Evolutionary conservation across 192 early-diverging fungal species (phyloP).

Genomic region (Backusella parvicylindrica): DNA sequence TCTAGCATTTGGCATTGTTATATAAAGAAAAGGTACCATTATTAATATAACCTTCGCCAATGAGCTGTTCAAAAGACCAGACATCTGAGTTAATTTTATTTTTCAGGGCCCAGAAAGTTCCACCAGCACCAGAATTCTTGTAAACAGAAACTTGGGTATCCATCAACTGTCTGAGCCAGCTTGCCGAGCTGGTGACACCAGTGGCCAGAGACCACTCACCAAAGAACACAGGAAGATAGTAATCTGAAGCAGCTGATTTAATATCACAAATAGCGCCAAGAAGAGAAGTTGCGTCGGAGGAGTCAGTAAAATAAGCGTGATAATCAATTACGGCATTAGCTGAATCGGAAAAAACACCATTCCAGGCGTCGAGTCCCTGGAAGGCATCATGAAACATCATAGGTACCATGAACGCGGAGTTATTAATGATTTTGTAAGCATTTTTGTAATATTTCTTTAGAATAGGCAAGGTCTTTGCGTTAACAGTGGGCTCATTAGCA

Average conservation of each 20-base stretch:
- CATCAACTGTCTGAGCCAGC: constrained; percentile 22
- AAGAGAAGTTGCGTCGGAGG: background rate
- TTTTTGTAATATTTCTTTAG: constrained; percentile 39
- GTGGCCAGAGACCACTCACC: constrained; percentile 31
- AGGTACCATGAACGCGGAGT: constrained; percentile 22
- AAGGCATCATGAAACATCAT: constrained; percentile 47
- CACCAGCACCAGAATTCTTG: constrained; percentile 11
- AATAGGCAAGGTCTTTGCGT: constrained; percentile 13
- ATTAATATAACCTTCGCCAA: constrained; percentile 20
- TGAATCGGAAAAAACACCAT: constrained; percentile 27
- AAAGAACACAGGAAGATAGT: constrained; percentile 23
- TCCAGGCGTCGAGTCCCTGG: constrained; percentile 27
- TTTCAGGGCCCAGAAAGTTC: constrained; percentile 27
- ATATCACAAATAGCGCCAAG: constrained; percentile 13
- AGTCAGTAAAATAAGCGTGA: constrained; percentile 21
- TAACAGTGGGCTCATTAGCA: constrained; percentile 40
- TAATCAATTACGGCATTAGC: constrained; percentile 29
- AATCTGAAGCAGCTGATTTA: background rate
- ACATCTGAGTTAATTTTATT: constrained; percentile 27
- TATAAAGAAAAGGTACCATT: constrained; percentile 15
- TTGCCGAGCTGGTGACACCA: background rate
- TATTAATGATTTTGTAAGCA: constrained; percentile 32
- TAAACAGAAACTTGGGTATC: constrained; percentile 26
- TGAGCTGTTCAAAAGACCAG: constrained; percentile 30
- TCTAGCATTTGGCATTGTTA: constrained; percentile 19